phyloP scores from a whole-genome alignment of 768 basidiomycete genomes.

The Lactarius vividus region DNA sequence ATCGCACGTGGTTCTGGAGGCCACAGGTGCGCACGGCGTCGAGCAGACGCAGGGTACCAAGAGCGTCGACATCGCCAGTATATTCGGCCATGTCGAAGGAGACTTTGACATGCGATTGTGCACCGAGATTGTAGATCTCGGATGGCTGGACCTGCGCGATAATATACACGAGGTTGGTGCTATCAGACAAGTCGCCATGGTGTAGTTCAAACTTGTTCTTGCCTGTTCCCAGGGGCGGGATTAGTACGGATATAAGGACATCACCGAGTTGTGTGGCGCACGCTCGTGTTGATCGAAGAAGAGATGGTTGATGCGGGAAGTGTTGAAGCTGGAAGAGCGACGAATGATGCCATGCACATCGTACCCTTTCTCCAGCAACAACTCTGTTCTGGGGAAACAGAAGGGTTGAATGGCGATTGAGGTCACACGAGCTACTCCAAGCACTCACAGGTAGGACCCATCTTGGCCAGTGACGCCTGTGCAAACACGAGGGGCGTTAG shows the following conservation, averaged over 20 bases:
- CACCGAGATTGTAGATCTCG: conserved; percentile 97
- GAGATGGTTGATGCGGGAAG: conserved; percentile 88
- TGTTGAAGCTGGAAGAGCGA: conserved; percentile 97
- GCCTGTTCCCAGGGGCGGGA: conserved; percentile 38
- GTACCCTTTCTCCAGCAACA: conserved; percentile 84
- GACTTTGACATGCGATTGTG: conserved; percentile 98
- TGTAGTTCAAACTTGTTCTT: conserved; percentile 80
- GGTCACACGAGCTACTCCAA: conserved; percentile 21
- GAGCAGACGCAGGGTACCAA: conserved; percentile 92
- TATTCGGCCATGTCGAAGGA: conserved; percentile 99
- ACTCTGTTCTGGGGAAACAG: conserved; percentile 58
- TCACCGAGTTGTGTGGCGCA: conserved; percentile 37
- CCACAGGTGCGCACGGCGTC: conserved; percentile 97
- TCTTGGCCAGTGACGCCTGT: conserved; percentile 95
- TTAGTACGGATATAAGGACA: conserved; percentile 6
- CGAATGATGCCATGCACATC: conserved; percentile 95
- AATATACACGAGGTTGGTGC: conserved; percentile 95
- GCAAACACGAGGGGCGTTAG: conserved; percentile 14
- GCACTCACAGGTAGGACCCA: conserved; percentile 85
- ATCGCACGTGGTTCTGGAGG: conserved; percentile 86
- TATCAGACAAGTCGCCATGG: conserved; percentile 92
- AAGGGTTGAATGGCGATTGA: conserved; percentile 6
- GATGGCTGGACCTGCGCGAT: conserved; percentile 92
- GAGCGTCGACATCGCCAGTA: conserved; percentile 94
- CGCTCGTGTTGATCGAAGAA: conserved; percentile 92